Base-by-base conservation (phyloP, 352 stramenopile genomes). In the Phytophthora melonis region DNA sequence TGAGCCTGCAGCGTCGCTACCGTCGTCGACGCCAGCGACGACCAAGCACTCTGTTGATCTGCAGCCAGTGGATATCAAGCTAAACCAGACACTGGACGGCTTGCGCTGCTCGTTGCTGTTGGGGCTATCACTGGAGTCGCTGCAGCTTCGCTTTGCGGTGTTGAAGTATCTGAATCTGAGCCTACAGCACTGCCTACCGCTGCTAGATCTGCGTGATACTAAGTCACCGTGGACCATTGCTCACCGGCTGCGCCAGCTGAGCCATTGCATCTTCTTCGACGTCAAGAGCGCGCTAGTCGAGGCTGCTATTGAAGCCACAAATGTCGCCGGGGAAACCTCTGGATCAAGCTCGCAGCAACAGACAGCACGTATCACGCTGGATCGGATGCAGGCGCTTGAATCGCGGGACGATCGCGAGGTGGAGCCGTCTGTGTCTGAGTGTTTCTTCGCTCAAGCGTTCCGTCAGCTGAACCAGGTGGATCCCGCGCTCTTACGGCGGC, bases 401-500 rank as follows among this genome's bases (percentile, higher is more conserved):
- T 97, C 90, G n/a, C 79, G 88, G 4, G 90, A 97, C 62, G 90
- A 97, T 52, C 86, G 91, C 8, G 88, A 96, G 66, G 85, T 96
- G 0, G 91, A 97, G 53, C 91, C 91, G 11, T 96, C 89, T 0
- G 85, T 95, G 13, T 97, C 91, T 1, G 85, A 98, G 63, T 98
- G 94, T 68, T 97, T 98, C 60, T 99, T 99, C 57, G 94, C 92
- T 0, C 96, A 99, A 70, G 93, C 93, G 16, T 99, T 98, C 80
- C 82, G 92, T 18, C 91, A 98, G 71, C 73, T 99, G 47, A 77
- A 95, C 55, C 72, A 88, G 49, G 94, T 96, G 3, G 90, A 98
- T 52, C 78, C 93, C 1, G 85, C 80, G 16, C 59, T 97, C 19
- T 89, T 98, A 30, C 86, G 95, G 6, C 84, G 91, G 57, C 92